Evolutionary conservation across 2,329 filamentous ascomycete species (phyloP).

Genomic region (Claviceps pusilla): DNA sequence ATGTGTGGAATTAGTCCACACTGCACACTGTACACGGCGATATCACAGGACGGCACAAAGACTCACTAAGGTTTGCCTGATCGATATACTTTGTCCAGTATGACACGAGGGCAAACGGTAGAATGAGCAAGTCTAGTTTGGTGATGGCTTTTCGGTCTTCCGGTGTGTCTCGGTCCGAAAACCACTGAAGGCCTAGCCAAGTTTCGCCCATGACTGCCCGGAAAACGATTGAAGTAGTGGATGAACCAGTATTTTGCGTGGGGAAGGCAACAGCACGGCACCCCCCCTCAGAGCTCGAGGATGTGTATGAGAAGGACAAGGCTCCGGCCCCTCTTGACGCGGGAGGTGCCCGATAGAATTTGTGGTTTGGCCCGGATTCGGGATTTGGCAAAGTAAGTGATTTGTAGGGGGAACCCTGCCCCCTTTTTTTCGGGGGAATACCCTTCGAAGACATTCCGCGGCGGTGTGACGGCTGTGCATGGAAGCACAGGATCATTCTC

Average conservation of each 20-base stretch:
- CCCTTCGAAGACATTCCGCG: neutral
- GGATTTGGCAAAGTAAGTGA: neutral
- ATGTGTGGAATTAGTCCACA: neutral
- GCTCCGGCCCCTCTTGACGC: too few relatives aligned
- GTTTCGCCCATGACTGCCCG: neutral
- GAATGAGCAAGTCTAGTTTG: neutral
- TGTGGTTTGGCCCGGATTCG: neutral
- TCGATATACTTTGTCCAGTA: neutral
- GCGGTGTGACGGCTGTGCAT: neutral
- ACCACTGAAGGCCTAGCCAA: neutral
- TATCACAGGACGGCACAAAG: too few relatives aligned
- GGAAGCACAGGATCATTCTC: neutral
- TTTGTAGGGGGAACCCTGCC: neutral
- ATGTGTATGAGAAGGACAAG: neutral
- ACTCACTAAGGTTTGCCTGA: neutral
- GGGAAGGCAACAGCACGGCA: too few relatives aligned
- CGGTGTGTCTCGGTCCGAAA: neutral
- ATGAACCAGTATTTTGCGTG: too few relatives aligned
- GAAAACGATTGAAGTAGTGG: neutral
- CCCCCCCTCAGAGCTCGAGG: too few relatives aligned
- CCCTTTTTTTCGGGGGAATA: neutral
- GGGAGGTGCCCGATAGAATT: neutral
- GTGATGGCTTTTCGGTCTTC: neutral
- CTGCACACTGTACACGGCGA: too few relatives aligned
- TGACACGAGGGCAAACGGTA: neutral